Percentiles rank a stretch among this genome's conserved stretches.
phyloP scores from a whole-genome alignment of 1,284 basidiomycete species.

The Ustilago esculenta region DNA sequence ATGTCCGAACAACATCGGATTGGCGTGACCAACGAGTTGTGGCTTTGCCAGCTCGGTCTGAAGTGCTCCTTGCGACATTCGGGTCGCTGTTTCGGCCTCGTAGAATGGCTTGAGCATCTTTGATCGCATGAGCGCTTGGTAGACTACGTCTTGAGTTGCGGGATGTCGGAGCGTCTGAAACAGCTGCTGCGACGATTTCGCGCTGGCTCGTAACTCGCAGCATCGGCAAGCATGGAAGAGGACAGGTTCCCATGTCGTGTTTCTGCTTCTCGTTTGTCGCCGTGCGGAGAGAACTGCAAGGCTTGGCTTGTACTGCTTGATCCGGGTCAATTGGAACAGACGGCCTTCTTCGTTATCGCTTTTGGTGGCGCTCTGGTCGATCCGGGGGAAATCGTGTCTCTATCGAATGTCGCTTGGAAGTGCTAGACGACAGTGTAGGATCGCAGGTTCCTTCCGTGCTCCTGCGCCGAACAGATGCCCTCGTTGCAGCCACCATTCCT shows the following conservation, averaged over 20 bases:
- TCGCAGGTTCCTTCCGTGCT: too few relatives aligned
- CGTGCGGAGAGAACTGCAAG: too few relatives aligned
- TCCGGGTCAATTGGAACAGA: background rate
- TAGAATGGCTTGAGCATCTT: background rate
- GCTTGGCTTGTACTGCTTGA: background rate
- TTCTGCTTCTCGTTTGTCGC: too few relatives aligned
- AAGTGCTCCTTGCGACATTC: background rate
- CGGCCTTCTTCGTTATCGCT: constrained; percentile 1
- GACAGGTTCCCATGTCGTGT: too few relatives aligned
- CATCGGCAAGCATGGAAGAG: background rate
- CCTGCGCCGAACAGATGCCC: constrained; percentile 7
- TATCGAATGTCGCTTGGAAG: too few relatives aligned
- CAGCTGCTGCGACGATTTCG: constrained; percentile 1
- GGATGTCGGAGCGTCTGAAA: background rate
- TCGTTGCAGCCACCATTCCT: constrained; percentile 13
- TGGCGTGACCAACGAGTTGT: background rate
- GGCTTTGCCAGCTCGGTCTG: background rate
- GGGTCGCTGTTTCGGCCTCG: too few relatives aligned
- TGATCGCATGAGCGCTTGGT: background rate
- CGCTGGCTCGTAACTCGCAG: constrained; percentile 13
- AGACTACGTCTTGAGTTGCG: background rate
- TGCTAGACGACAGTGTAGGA: too few relatives aligned
- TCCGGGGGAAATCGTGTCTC: background rate
- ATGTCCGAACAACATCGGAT: background rate
- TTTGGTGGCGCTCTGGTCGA: background rate